Conservation (phyloP, 805 yeast genomes). For the Starmerella stigmatis region DNA sequence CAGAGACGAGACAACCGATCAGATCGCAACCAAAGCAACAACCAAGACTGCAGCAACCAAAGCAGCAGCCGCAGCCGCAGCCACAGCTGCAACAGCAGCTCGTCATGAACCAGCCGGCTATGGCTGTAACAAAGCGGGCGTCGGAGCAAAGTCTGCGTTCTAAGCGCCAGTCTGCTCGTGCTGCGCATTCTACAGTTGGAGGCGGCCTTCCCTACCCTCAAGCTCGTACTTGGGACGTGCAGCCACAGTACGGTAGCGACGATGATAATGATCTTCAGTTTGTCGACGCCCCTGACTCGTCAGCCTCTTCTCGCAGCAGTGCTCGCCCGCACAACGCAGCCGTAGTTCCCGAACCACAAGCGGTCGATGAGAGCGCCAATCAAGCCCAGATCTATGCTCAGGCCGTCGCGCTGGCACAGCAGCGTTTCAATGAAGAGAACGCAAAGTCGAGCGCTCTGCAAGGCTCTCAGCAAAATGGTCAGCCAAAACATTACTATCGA, state of each 20-base stretch:
- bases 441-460: not conserved
- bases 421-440: not conserved
- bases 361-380: not conserved
- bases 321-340: not conserved
- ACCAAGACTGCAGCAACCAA: not conserved
- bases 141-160: slow-evolving; percentile 14
- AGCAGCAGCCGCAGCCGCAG: slow-evolving; percentile 2
- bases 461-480: not conserved
- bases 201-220: slow-evolving; percentile 9
- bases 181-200: not conserved
- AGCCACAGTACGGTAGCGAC: not conserved
- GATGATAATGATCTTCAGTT: slow-evolving; percentile 1
- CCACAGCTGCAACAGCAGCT: slow-evolving; percentile 3
- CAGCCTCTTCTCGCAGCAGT: slow-evolving; percentile 13
- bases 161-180: not conserved
- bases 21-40: not conserved
- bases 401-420: slow-evolving; percentile 12
- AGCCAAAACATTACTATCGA: slow-evolving; percentile 3
- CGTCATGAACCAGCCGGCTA: slow-evolving; percentile 10
- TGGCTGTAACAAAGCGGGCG: slow-evolving; percentile 14
- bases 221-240: slow-evolving; percentile 12
- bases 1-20: too few relatives aligned
- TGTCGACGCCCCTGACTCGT: slow-evolving; percentile 10
- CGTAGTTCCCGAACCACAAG: not conserved
- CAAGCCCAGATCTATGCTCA: slow-evolving; percentile 12